These are phyloP conservation scores for Haematococcus sp. DNA, from an alignment of 139 green algal species.

Conservation along the genomic window DNA sequence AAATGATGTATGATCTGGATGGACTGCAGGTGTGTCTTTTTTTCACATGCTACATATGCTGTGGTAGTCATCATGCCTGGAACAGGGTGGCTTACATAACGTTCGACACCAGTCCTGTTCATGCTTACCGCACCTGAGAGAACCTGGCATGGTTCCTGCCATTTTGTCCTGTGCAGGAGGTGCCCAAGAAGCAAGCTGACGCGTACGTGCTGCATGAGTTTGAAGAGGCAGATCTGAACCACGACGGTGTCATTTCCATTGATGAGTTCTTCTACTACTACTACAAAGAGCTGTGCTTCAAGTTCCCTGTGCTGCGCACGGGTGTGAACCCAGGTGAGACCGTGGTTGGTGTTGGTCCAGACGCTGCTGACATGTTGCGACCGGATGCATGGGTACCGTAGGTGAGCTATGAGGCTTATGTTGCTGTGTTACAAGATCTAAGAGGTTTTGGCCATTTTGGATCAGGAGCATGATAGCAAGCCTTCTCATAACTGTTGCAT, in stretches of 20 bases:
- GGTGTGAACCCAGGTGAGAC: constrained; percentile 50
- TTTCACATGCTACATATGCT: too few relatives aligned
- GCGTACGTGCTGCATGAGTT: constrained; percentile 15
- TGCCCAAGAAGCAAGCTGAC: neutral
- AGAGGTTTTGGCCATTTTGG: too few relatives aligned
- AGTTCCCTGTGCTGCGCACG: constrained; percentile 48
- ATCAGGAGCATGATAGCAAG: too few relatives aligned
- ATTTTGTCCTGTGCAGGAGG: too few relatives aligned
- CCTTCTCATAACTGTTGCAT: too few relatives aligned
- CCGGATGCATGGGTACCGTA: neutral
- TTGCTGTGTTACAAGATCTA: neutral
- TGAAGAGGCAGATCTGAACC: constrained; percentile 24
- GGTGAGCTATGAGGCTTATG: too few relatives aligned
- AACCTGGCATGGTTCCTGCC: neutral
- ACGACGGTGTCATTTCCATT: constrained; percentile 25
- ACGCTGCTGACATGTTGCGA: neutral
- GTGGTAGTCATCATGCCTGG: too few relatives aligned
- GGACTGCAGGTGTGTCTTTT: constrained; percentile 13
- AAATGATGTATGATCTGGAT: constrained; percentile 36
- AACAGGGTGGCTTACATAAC: neutral
- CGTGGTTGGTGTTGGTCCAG: neutral
- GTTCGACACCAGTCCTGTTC: too few relatives aligned
- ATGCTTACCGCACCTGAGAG: too few relatives aligned
- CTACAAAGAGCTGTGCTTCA: constrained; percentile 56
- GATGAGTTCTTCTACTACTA: constrained; percentile 62